phyloP scores from a whole-genome alignment of 169 alveolate genomes.

The Perkinsus olseni region DNA sequence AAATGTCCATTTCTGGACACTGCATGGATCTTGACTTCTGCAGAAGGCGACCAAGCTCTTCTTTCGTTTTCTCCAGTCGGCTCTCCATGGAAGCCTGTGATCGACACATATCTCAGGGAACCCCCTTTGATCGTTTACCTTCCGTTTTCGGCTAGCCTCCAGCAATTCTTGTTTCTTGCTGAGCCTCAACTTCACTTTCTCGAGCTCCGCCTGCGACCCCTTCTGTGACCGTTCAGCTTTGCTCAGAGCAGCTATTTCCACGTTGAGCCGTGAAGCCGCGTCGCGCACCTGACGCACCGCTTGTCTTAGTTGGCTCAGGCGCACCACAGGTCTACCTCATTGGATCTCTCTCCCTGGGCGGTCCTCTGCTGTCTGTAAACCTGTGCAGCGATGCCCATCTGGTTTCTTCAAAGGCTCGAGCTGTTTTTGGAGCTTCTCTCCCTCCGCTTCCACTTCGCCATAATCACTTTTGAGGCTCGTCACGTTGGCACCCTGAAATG shows the following conservation, averaged over 20 bases:
- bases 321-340: neutral
- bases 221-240: neutral
- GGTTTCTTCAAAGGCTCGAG: neutral
- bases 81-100: neutral
- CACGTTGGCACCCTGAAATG: neutral
- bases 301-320: neutral
- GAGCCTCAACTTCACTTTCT: neutral
- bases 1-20: neutral
- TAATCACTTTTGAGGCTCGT: neutral
- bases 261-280: neutral
- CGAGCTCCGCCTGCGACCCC: neutral
- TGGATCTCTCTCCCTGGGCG: neutral
- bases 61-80: neutral
- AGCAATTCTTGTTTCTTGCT: neutral
- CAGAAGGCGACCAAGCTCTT: neutral
- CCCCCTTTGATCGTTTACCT: neutral
- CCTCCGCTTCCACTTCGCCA: neutral
- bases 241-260: neutral
- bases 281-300: neutral
- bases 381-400: neutral
- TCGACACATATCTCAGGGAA: neutral
- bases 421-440: neutral
- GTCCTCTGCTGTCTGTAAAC: neutral
- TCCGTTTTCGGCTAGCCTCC: neutral
- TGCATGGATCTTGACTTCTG: neutral